Percentiles rank a stretch among this genome's conserved stretches.
phyloP scores from a whole-genome alignment of 495 filamentous ascomycete genomes.

The Massariosphaeria phaeospora region DNA sequence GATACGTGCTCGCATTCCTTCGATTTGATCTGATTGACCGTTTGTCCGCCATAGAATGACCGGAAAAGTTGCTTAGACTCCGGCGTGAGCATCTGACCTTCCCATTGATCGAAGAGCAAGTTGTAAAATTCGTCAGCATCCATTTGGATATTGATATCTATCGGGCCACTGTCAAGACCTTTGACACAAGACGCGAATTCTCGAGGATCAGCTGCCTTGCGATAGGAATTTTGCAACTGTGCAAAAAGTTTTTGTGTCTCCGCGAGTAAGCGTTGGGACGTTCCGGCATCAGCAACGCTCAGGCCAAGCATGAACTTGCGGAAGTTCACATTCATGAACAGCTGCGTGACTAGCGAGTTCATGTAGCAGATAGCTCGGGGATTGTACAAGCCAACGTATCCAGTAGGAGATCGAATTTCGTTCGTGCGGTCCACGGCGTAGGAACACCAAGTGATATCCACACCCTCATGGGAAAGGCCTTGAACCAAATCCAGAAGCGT shows the following conservation, averaged over 20 bases:
- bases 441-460: conserved; percentile 37
- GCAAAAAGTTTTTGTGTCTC: conserved; percentile 79
- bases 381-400: conserved; percentile 80
- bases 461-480: conserved; percentile 47
- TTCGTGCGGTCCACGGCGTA: conserved; percentile 56
- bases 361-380: conserved; percentile 96
- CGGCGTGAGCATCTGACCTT: conserved; percentile 66
- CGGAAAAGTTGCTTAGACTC: conserved; percentile 71
- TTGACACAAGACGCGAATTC: conserved; percentile 68
- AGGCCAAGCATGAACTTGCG: conserved; percentile 75
- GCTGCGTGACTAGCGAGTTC: conserved; percentile 90
- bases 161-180: conserved; percentile 77
- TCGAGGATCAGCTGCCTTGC: conserved; percentile 65
- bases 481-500: conserved; percentile 48
- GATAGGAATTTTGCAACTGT: conserved; percentile 75
- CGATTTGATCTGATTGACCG: conserved; percentile 91
- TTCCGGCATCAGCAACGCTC: conserved; percentile 46
- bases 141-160: conserved; percentile 89
- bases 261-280: conserved; percentile 62
- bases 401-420: conserved; percentile 65
- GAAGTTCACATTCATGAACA: conserved; percentile 94
- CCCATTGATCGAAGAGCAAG: conserved; percentile 84
- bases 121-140: conserved; percentile 99
- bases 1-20: conserved; percentile 94
- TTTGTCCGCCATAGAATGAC: conserved; percentile 82